These are phyloP conservation scores for Hypoxylon fuscum DNA, from an alignment of 495 filamentous ascomycete species.

Conservation along the genomic window DNA sequence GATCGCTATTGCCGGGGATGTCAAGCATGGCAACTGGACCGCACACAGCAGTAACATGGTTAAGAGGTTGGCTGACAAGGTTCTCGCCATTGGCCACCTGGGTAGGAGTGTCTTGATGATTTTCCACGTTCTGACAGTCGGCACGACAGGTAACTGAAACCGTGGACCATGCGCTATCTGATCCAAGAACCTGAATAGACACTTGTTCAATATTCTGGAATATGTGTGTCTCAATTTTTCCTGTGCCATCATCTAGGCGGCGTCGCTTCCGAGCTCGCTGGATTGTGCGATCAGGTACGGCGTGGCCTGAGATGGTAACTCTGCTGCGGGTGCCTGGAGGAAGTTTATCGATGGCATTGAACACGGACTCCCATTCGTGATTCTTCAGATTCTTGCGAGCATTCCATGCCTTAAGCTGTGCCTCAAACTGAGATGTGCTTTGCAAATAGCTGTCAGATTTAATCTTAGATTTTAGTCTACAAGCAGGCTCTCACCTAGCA, in stretches of 20 bases:
- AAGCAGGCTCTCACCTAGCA: neutral
- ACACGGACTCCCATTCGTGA: constrained; percentile 23
- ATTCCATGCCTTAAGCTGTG: constrained; percentile 22
- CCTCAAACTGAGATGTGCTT: constrained; percentile 27
- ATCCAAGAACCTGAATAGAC: neutral
- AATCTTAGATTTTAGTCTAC: neutral
- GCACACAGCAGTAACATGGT: too few species aligned
- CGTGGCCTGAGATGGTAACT: neutral
- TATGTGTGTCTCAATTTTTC: neutral
- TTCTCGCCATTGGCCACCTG: neutral
- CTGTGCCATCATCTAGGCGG: neutral
- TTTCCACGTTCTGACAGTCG: too few species aligned
- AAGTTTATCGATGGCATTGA: constrained; percentile 5
- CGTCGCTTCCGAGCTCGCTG: neutral
- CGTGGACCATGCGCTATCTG: neutral
- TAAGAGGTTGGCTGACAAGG: neutral
- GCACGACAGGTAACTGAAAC: neutral
- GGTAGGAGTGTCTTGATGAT: too few species aligned
- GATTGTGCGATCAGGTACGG: neutral
- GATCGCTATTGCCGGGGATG: neutral
- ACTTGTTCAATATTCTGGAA: neutral
- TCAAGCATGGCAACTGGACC: neutral
- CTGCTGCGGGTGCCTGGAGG: neutral
- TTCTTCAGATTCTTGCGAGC: constrained; percentile 34
- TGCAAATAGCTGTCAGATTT: neutral